Base-by-base conservation (phyloP, 2,329 filamentous ascomycete genomes). In the Passalora sequoiae region DNA sequence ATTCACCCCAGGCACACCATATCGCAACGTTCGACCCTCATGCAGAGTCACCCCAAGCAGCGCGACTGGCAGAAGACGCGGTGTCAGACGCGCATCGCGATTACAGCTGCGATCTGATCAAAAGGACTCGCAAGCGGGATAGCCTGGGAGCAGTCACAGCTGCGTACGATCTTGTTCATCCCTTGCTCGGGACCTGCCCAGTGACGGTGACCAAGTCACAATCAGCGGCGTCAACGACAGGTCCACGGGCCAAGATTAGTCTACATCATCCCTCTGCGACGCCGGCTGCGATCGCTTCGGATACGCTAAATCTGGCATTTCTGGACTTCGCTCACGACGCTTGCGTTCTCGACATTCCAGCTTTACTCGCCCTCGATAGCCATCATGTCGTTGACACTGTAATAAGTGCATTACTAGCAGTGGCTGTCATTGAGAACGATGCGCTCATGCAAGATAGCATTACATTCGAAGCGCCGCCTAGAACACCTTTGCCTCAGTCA, bases 31-130 rank as follows among this genome's bases (percentile, higher is more conserved):
- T 86, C 10, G 85, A 86, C 65, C 84, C 85, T 1, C 67, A 70
- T 1, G 77, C 80, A 0, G 81, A 81, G 9, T 77, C 81, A 0
- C 77, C 75, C 32, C 82, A 79, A 1, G 68, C 81, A 1, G 79
- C 83, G 45, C 72, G 75, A 19, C 67, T 81, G 2, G 70, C 75
- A 31, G 79, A 84, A 58, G 70, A 75, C 2, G 69, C 74, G 0
- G 74, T 82, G 7, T 71, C 81, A 3, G 71, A 73, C 45, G 76
- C 81, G 24, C 83, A 83, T 0, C 79, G 84, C 60, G 73, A 76
- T 22, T 83, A 88, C 65, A 81, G 78, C 54, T 84, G 80, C 17
- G 74, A 81, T 2, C 74, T 89, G 2, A 78, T 85, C n/a, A 88
- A 82, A 77, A 63, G 57, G n/a, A 54, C 65, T 10, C 60, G 65